Evolutionary conservation across 2,329 filamentous ascomycete species (phyloP).

Genomic region (Penicillium crustosum): DNA sequence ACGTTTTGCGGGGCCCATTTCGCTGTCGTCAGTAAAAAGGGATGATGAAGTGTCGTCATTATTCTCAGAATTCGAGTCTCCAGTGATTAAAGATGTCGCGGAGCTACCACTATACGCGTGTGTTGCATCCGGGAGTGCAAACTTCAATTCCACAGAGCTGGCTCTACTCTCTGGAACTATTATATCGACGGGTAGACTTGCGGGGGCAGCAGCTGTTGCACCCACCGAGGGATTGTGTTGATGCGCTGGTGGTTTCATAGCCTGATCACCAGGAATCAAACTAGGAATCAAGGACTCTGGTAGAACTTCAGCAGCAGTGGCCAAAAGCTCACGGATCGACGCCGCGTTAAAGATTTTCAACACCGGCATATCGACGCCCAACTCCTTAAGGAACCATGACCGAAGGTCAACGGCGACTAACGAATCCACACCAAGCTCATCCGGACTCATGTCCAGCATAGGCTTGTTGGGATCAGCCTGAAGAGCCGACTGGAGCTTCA

Average conservation of each 20-base stretch:
- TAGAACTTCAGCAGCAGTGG: constrained; percentile 10
- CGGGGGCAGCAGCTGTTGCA: not conserved
- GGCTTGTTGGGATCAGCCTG: constrained; percentile 18
- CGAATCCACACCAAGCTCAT: constrained; percentile 28
- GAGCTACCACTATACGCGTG: constrained; percentile 14
- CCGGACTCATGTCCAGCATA: constrained; percentile 20
- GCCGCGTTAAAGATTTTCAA: constrained; percentile 27
- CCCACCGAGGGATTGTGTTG: not conserved
- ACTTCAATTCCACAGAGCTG: constrained; percentile 1
- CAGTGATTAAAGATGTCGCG: constrained; percentile 6
- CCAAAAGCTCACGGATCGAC: constrained; percentile 21
- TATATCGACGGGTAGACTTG: not conserved
- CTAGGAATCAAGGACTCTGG: constrained; percentile 15
- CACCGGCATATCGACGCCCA: constrained; percentile 26
- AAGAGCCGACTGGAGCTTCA: constrained; percentile 20
- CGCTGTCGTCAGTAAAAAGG: constrained; percentile 7
- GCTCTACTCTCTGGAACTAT: not conserved
- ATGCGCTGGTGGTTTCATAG: not conserved
- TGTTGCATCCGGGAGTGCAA: not conserved
- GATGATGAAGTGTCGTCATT: constrained; percentile 15
- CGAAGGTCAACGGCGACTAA: constrained; percentile 29
- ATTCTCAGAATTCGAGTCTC: constrained; percentile 18
- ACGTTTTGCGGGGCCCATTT: not conserved
- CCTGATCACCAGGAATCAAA: not conserved
- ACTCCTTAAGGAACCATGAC: constrained; percentile 27